phyloP scores from a whole-genome alignment of 352 stramenopile genomes.

The Saprolegnia parasitica region DNA sequence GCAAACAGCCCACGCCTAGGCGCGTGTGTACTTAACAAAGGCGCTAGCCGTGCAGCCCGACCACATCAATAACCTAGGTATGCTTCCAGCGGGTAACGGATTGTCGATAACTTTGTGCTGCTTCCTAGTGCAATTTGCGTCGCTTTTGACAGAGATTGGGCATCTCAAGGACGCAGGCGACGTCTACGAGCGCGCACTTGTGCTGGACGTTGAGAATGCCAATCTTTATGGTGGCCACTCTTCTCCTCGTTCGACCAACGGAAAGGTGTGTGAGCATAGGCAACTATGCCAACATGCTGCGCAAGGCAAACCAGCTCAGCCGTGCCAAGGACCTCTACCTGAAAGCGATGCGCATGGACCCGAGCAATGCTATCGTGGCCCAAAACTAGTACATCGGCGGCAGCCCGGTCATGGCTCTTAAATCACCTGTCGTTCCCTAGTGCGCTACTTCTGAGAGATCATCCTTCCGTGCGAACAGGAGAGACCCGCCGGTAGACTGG shows the following conservation, averaged over 20 bases:
- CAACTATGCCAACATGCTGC: slow-evolving; percentile 21
- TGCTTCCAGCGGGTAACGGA: not conserved
- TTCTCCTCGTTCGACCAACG: not conserved
- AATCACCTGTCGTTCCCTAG: not conserved
- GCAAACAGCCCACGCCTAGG: not conserved
- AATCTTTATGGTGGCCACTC: slow-evolving; percentile 12
- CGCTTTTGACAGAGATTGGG: slow-evolving; percentile 10
- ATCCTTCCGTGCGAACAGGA: slow-evolving; percentile 20
- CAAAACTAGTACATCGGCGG: slow-evolving; percentile 24
- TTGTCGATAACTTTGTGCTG: not conserved
- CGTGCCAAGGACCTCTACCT: slow-evolving; percentile 11
- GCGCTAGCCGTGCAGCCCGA: not conserved
- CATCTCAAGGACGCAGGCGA: not conserved
- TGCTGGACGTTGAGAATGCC: not conserved
- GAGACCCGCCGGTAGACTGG: slow-evolving; percentile 7
- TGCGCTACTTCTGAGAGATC: slow-evolving; percentile 10
- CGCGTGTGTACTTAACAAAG: slow-evolving; percentile 1
- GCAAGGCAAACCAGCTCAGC: not conserved
- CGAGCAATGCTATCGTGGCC: not conserved
- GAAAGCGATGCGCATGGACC: slow-evolving; percentile 6
- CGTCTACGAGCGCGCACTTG: slow-evolving; percentile 8
- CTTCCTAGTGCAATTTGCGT: slow-evolving; percentile 15
- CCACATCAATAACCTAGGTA: slow-evolving; percentile 25
- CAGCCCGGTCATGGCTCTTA: not conserved
- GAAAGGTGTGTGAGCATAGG: not conserved